phyloP scores from a whole-genome alignment of 768 basidiomycete genomes.

The Lactarius sp. region DNA sequence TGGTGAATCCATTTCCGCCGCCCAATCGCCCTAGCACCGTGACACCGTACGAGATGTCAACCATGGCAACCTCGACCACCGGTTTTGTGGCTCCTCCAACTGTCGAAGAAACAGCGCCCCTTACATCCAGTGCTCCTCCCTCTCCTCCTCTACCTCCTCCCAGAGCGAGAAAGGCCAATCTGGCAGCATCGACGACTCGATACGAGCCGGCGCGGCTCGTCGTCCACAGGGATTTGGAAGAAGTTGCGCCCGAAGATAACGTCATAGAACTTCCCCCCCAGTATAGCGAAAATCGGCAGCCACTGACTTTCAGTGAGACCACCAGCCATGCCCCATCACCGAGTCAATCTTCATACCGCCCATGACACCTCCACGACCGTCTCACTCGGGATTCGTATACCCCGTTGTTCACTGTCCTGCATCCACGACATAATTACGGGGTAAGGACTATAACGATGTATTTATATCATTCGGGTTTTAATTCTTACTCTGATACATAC shows the following conservation, averaged over 20 bases:
- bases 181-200: not conserved
- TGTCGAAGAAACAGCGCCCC: not conserved
- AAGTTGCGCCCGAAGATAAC: conserved; percentile 42
- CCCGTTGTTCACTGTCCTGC: not conserved
- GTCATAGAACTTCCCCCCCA: conserved; percentile 76
- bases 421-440: not conserved
- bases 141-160: not conserved
- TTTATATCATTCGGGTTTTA: not conserved
- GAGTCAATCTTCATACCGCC: not conserved
- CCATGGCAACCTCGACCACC: conserved; percentile 2
- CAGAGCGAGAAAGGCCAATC: not conserved
- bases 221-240: conserved; percentile 66
- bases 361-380: not conserved
- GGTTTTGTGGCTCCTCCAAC: not conserved
- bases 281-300: conserved; percentile 51
- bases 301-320: not conserved
- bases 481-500: conserved; percentile 2
- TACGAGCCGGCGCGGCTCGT: conserved; percentile 28
- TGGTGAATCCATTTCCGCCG: not conserved
- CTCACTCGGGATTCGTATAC: not conserved
- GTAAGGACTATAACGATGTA: not conserved
- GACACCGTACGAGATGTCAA: conserved; percentile 2
- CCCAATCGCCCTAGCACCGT: not conserved
- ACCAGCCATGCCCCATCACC: not conserved
- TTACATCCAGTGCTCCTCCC: too few relatives aligned